These are phyloP conservation scores for Colletotrichum navitas DNA, from an alignment of 2,329 filamentous ascomycete species.

Conservation along the genomic window DNA sequence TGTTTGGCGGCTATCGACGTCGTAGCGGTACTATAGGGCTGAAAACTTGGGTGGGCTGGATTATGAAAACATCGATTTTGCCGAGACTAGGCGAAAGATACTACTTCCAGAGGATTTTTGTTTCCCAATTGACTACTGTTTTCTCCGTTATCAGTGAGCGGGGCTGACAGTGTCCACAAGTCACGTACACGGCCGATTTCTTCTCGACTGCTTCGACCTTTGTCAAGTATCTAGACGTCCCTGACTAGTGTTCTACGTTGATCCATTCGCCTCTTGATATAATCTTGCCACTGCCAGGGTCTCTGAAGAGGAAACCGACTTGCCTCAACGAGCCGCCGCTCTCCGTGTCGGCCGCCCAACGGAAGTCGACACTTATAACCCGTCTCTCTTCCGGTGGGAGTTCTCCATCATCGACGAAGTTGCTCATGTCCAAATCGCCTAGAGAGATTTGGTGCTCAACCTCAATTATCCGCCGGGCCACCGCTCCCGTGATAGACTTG, in stretches of 20 bases:
- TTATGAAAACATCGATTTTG: not conserved
- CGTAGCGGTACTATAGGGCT: not conserved
- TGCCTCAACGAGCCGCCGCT: too few species aligned
- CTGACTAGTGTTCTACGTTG: too few species aligned
- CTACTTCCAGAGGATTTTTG: not conserved
- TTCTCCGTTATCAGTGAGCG: not conserved
- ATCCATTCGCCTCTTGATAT: not conserved
- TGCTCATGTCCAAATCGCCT: not conserved
- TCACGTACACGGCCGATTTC: not conserved
- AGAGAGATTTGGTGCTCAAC: constrained; percentile 46
- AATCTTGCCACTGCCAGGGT: not conserved
- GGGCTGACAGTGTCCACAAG: not conserved
- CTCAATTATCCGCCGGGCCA: constrained; percentile 52
- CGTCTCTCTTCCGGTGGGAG: constrained; percentile 11
- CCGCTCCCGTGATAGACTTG: constrained; percentile 47
- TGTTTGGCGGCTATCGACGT: not conserved
- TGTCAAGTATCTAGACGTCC: not conserved
- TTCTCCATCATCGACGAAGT: not conserved
- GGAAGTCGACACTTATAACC: not conserved
- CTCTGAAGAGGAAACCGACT: not conserved
- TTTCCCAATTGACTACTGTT: not conserved
- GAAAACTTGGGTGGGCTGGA: not conserved
- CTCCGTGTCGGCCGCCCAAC: too few species aligned
- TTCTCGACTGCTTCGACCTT: not conserved
- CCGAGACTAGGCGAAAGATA: too few species aligned